Conservation (phyloP, 139 green algal genomes). For the Volvox africanus region DNA sequence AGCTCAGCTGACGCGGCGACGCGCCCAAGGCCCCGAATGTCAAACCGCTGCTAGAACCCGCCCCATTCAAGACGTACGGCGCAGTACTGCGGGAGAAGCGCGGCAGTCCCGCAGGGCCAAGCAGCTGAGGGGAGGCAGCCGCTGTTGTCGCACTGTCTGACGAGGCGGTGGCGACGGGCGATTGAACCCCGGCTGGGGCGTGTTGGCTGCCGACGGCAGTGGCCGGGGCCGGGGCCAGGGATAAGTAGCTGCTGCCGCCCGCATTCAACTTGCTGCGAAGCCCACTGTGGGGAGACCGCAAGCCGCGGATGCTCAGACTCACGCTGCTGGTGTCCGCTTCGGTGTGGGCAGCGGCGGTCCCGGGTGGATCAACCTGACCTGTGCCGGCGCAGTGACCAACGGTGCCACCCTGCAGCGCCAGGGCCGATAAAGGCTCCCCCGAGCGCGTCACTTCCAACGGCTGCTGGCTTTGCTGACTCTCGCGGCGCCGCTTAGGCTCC, state of each 20-base stretch:
- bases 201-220: background rate
- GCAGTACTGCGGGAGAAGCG: slow-evolving; percentile 4
- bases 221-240: too few relatives aligned
- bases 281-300: background rate
- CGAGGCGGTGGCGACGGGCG: too few relatives aligned
- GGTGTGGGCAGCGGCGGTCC: background rate
- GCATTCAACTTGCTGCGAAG: too few relatives aligned
- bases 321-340: background rate
- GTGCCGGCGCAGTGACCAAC: too few relatives aligned
- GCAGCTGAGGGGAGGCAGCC: background rate
- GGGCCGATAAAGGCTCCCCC: background rate
- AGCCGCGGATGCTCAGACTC: background rate
- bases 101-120: background rate
- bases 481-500: background rate
- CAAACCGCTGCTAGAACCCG: background rate
- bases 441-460: slow-evolving; percentile 28
- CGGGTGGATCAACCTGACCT: too few relatives aligned
- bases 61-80: background rate
- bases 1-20: slow-evolving; percentile 31
- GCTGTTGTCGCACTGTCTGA: background rate
- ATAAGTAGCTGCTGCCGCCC: too few relatives aligned
- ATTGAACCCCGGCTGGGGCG: too few relatives aligned
- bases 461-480: background rate
- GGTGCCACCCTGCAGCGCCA: background rate
- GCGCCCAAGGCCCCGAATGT: slow-evolving; percentile 7